These are phyloP conservation scores for Saccharomycopsis oosterbeekiorum DNA, from an alignment of 805 yeast genomes.

Conservation along the genomic window DNA sequence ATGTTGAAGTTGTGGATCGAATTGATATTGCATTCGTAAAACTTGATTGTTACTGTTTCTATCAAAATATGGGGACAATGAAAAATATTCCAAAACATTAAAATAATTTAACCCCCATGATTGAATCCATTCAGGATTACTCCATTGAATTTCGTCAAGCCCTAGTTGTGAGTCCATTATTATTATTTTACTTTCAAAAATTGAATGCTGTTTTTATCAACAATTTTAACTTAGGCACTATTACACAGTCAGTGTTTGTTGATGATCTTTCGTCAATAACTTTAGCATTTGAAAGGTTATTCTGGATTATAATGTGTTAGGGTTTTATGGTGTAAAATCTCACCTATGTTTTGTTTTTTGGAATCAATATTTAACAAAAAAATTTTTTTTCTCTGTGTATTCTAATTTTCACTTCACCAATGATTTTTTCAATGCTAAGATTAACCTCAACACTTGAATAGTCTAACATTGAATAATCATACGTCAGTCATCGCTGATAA, in stretches of 20 bases:
- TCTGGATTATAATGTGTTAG: no score
- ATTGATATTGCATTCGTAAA: conserved; percentile 90
- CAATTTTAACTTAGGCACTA: no score
- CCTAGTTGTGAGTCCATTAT: conserved; percentile 20
- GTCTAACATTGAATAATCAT: no score
- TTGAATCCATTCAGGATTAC: conserved; percentile 96
- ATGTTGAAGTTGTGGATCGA: conserved; percentile 40
- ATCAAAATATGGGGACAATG: conserved; percentile 92
- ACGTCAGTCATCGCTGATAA: no score
- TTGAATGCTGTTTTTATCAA: not conserved
- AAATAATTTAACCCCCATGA: conserved; percentile 77
- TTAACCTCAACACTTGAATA: not conserved
- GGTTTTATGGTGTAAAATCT: no score
- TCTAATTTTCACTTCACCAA: not conserved
- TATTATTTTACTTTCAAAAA: no score
- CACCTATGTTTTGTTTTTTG: not conserved
- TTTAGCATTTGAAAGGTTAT: no score
- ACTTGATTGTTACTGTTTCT: conserved; percentile 91
- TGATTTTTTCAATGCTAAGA: not conserved
- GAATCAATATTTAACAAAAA: not conserved
- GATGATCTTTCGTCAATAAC: no score
- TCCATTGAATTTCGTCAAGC: conserved; percentile 91
- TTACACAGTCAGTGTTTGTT: no score
- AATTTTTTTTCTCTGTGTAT: not conserved
- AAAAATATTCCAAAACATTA: conserved; percentile 85